Evolutionary conservation across 2,329 filamentous ascomycete genomes (phyloP), one percentile per base, ranked within the genome.

Genomic region (Mycosphaerella sp.): DNA sequence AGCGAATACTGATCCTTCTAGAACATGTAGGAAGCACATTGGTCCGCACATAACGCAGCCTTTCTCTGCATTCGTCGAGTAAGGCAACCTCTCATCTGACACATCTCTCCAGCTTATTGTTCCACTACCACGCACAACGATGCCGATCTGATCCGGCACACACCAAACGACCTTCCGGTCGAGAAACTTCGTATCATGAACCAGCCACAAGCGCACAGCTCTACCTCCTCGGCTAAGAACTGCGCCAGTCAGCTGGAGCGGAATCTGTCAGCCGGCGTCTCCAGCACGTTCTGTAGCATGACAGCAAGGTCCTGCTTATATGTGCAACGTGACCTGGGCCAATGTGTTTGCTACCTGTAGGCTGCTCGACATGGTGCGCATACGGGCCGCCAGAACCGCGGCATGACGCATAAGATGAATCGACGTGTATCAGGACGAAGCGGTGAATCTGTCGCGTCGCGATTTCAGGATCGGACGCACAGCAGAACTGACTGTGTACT

Each of bases 51-150:
- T 34, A 34, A 4, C 10, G 13, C 30, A 34, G 30, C 30, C 10
- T 6, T 6, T 13, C 10, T 12, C 21, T 27, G 21, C 44, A 48
- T 48, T n/a, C 4, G 6, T 9, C 9, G 17, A 14, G 30, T 37
- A 43, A 49, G 47, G 47, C 47, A 49, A 28, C 47, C 18, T 27
- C 47, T 44, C 40, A 39, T 41, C 47, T 49, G 47, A 49, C 34
- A 16, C 40, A 34, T 27, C 12, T 39, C 36, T 4, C 36, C 8
- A 14, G 3, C 6, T 9, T 41, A 6, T 2, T 13, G 17, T 41
- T 21, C 16, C 39, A 25, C 17, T 25, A 21, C 39, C 18, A 13
- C 39, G 39, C 16, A 25, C 4, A 17, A 12, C 14, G 12, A 8
- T 25, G 39, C 39, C 39, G 39, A 41, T 41, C 39, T 21, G 16